A percentile compares a stretch with the other conserved stretches of the same genome.
Conservation (phyloP, 495 filamentous ascomycete species). For the Coniosporium apollinis region DNA sequence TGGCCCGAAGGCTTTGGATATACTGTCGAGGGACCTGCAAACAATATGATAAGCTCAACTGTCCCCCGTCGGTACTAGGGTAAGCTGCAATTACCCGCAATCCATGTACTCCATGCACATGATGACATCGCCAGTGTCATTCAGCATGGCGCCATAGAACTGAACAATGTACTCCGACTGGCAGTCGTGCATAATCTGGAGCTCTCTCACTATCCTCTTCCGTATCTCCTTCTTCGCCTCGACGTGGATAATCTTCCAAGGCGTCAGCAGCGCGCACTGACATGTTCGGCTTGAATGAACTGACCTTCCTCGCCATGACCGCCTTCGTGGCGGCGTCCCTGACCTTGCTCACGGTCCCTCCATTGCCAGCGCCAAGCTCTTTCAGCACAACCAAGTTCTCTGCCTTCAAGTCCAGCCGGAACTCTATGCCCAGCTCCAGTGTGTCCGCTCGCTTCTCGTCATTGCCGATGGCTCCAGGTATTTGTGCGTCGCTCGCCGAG, state of each 20-base stretch:
- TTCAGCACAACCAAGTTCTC: slow-evolving; percentile 88
- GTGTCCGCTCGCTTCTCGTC: slow-evolving; percentile 52
- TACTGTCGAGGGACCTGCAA: slow-evolving; percentile 73
- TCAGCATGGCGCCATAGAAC: slow-evolving; percentile 94
- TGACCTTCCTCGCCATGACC: slow-evolving; percentile 92
- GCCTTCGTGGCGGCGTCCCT: slow-evolving; percentile 88
- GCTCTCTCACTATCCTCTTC: slow-evolving; percentile 86
- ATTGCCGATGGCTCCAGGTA: slow-evolving; percentile 43
- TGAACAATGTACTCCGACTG: slow-evolving; percentile 91
- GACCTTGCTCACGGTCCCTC: slow-evolving; percentile 94
- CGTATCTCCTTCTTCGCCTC: slow-evolving; percentile 93
- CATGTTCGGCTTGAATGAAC: slow-evolving; percentile 4
- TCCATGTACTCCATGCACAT: slow-evolving; percentile 99
- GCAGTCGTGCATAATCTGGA: slow-evolving; percentile 96
- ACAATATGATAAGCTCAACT: background rate
- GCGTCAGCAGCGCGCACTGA: background rate
- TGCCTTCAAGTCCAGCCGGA: slow-evolving; percentile 76
- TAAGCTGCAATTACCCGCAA: slow-evolving; percentile 51
- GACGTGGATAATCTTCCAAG: slow-evolving; percentile 75
- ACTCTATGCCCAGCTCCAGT: slow-evolving; percentile 92
- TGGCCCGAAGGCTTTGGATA: slow-evolving; percentile 86
- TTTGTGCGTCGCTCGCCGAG: slow-evolving; percentile 41
- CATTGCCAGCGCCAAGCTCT: slow-evolving; percentile 91
- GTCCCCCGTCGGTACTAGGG: background rate
- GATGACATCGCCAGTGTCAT: slow-evolving; percentile 88